phyloP scores from a whole-genome alignment of 2,329 filamentous ascomycete species.

The Ascochyta koolunga region DNA sequence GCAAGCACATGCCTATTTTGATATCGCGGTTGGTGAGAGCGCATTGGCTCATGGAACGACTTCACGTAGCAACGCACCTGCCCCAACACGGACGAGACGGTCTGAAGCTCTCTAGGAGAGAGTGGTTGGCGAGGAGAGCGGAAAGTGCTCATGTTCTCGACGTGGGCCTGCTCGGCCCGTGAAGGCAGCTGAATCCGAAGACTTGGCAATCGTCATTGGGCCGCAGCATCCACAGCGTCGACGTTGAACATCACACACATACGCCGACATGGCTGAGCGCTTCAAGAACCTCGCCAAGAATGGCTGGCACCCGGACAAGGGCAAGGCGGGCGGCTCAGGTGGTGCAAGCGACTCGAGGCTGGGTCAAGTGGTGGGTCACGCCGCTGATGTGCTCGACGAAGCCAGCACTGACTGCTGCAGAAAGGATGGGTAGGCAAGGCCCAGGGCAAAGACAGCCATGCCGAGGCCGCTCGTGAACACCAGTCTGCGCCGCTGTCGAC shows the following conservation, averaged over 20 bases:
- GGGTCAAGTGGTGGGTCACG: constrained; percentile 60
- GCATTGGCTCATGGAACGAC: neutral
- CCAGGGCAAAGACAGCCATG: constrained; percentile 52
- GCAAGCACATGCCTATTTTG: neutral
- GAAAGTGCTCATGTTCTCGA: neutral
- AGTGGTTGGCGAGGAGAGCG: neutral
- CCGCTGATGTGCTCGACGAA: constrained; percentile 16
- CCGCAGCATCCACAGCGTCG: constrained; percentile 7
- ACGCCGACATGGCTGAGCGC: constrained; percentile 39
- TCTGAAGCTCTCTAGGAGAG: neutral
- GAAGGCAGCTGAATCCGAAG: constrained; percentile 2
- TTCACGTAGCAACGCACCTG: neutral
- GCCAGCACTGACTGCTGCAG: constrained; percentile 45
- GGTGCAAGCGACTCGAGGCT: constrained; percentile 56
- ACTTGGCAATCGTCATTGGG: constrained; percentile 35
- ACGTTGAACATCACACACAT: constrained; percentile 19
- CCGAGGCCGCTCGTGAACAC: constrained; percentile 52
- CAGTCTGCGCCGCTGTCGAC: constrained; percentile 68
- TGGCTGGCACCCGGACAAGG: constrained; percentile 55
- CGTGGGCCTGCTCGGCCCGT: neutral
- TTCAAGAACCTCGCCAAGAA: constrained; percentile 52
- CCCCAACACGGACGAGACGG: neutral
- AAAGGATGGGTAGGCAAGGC: constrained; percentile 64
- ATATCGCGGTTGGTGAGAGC: neutral
- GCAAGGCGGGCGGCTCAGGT: constrained; percentile 40